Evolutionary conservation across 2,329 filamentous ascomycete species (phyloP), one percentile per base, ranked within the genome.

Genomic region (Cercospora zeina): DNA sequence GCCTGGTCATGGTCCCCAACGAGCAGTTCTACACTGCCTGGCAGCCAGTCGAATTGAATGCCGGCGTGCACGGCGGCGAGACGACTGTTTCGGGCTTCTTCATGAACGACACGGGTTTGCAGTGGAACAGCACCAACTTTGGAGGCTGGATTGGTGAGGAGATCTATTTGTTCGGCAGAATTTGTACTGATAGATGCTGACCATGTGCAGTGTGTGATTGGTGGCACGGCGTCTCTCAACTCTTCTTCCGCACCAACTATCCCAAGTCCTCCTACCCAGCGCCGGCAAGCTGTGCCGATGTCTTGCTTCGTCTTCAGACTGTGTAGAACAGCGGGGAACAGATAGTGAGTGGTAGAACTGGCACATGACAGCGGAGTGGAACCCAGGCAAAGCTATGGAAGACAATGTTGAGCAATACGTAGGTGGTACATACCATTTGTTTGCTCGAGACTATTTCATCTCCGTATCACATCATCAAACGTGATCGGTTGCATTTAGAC

Each of bases 151-250:
- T 73, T 1, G 64, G 68, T 69, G 36, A 57, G 61, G 65, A 10
- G 24, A 45, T 13, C 24, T 51, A 13, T 24, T 16, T 39, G 3
- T 16, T 39, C 8, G 36, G 4, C 8, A 13, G 4, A 8, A 16
- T 8, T 14, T 34, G 13, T 7, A 11, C 13, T 27, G 21, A 47
- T 10, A 14, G 11, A 42, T 39, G 39, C 55, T 58, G 10, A 58
- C 16, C 30, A 19, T 10, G 16, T 37, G 34, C 37, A 67, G 70
- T 72, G 7, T 74, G 72, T 61, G 66, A 72, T 39, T 74, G 72
- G 72, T 73, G 68, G 68, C 72, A 73, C 61, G 70, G 68, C n/a
- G 65, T 63, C 1, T 70, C 72, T 6, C 73, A 75, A 67, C 69
- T 75, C 2, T 75, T 75, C 66, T 67, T 69, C 58, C 68, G 69